phyloP scores from a whole-genome alignment of 2,329 filamentous ascomycete genomes.

The Clarireedia homoeocarpa region DNA sequence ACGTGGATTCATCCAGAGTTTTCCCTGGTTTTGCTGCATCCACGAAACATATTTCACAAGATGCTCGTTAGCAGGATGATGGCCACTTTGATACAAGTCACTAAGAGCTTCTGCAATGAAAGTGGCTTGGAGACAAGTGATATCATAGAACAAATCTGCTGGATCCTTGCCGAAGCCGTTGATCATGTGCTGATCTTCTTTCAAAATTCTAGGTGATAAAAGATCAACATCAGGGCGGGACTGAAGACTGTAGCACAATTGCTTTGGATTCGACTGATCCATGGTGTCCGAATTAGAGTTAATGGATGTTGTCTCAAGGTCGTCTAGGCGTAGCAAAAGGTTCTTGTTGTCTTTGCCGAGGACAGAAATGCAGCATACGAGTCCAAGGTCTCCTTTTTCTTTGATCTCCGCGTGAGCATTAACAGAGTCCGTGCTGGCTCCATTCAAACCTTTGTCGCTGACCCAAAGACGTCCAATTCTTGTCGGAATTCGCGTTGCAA shows the following conservation, averaged over 20 bases:
- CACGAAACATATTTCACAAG: background rate
- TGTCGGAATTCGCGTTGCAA: background rate
- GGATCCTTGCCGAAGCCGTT: background rate
- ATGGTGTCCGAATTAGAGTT: background rate
- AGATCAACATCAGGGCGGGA: slow-evolving; percentile 8
- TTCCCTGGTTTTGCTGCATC: background rate
- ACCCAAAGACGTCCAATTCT: background rate
- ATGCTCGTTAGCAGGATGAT: background rate
- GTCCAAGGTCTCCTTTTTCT: background rate
- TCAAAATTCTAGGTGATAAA: background rate
- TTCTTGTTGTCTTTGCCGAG: background rate
- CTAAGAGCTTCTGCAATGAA: background rate
- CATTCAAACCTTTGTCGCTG: background rate
- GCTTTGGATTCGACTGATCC: background rate
- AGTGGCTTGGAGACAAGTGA: background rate
- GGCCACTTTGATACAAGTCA: background rate
- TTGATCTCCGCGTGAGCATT: background rate
- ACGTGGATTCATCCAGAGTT: background rate
- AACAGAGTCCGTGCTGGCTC: background rate
- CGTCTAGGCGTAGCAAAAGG: background rate
- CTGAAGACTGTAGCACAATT: background rate
- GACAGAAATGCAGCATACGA: background rate
- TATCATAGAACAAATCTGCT: background rate
- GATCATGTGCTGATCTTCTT: background rate
- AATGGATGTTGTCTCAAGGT: background rate